Conservation (phyloP, 1,284 basidiomycete species). For the Trichosporon sp. region DNA sequence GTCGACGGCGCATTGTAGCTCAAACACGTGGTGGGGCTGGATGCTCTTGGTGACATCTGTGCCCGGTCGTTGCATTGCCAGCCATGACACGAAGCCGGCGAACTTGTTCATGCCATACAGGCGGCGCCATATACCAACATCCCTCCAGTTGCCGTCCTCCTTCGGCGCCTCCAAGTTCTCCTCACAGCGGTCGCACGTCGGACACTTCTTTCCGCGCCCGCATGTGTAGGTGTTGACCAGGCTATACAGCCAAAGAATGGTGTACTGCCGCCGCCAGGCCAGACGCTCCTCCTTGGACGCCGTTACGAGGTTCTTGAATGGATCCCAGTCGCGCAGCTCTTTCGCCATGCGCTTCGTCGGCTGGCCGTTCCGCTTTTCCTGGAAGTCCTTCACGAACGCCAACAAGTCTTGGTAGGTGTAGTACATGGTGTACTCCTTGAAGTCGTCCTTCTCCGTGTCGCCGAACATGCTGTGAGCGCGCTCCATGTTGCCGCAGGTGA, state of each 20-base stretch:
- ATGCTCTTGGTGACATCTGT: not conserved
- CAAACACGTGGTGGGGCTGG: constrained; percentile 1
- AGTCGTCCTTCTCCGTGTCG: not conserved
- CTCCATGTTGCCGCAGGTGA: not conserved
- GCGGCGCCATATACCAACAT: not conserved
- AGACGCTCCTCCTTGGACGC: not conserved
- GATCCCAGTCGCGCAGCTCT: not conserved
- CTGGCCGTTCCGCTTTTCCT: not conserved
- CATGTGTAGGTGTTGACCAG: constrained; percentile 1
- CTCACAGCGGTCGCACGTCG: not conserved
- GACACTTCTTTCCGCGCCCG: not conserved
- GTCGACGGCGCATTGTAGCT: not conserved
- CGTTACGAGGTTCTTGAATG: not conserved
- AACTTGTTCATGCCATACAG: constrained; percentile 4
- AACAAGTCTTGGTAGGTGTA: not conserved
- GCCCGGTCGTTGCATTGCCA: not conserved
- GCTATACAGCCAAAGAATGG: constrained; percentile 5
- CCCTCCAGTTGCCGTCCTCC: not conserved
- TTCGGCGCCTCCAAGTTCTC: not conserved
- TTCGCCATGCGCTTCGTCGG: constrained; percentile 4
- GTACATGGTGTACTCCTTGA: not conserved
- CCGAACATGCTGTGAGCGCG: not conserved
- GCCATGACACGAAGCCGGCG: not conserved
- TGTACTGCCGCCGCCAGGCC: not conserved
- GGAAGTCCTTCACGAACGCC: not conserved